Base-by-base conservation (phyloP, 2,329 filamentous ascomycete genomes). In the Colletotrichum sp. region DNA sequence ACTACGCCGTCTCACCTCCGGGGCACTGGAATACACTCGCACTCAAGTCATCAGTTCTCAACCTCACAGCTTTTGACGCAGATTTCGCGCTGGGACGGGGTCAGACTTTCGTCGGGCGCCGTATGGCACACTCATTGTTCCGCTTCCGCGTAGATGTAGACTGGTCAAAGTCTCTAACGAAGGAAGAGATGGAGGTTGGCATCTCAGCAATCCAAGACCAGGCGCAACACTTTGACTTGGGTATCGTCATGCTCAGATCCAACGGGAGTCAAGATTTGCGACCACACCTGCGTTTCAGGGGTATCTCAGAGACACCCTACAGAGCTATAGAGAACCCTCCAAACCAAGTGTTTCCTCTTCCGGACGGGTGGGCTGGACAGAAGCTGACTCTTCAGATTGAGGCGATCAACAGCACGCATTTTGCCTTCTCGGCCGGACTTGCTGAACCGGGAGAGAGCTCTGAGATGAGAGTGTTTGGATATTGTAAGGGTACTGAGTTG, bases 101-200 rank as follows among this genome's bases (percentile, higher is more conserved):
- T 2, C 77, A 75, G 81, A 80, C 89, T 0, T 91, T 92, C 62
- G 83, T 93, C 21, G 88, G 87, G 1, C 85, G 89, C 3, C 85
- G 90, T 2, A 90, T 92, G 79, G 88, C 88, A 7, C 87, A 92
- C 76, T 89, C 90, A 0, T 81, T 90, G 1, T 92, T 92, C 80
- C 87, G 83, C 0, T 92, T 86, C 79, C 85, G 82, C 62, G 85
- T 89, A 5, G 84, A 89, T 71, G 67, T 92, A 0, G 81, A 84
- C 9, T 91, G 88, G 78, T 71, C 79, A 0, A 62, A 15, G 34
- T 75, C 72, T 3, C 87, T 89, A 0, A 80, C 80, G 0, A 75
- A 75, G 0, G 62, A 80, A 1, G 85, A 86, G 2, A 86, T 90
- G 75, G 90, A 92, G 80, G 88, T 89, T 2, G 90, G 90, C 1